A percentile compares a stretch with the other conserved stretches of the same genome.
Conservation (phyloP, 495 filamentous ascomycete species). For the Apiosordaria backusii region DNA sequence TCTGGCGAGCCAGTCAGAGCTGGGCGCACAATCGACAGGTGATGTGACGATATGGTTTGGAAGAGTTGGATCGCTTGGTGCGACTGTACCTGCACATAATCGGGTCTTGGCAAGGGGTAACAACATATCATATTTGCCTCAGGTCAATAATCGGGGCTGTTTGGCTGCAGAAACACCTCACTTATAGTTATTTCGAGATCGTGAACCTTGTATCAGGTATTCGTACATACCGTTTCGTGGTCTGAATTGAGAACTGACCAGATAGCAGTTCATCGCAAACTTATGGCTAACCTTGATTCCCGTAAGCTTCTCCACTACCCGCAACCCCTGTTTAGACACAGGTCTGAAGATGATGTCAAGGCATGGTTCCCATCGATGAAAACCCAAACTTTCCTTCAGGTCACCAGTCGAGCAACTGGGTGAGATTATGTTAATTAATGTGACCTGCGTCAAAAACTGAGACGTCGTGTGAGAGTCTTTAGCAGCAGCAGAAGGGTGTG, state of each 20-base stretch:
- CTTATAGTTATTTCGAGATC: no score
- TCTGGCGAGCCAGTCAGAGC: background rate
- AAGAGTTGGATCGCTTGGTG: background rate
- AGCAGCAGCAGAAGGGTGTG: background rate
- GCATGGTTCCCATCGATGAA: conserved; percentile 12
- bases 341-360: background rate
- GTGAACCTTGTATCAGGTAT: no score
- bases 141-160: background rate
- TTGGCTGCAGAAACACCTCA: background rate
- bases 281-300: background rate
- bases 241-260: background rate
- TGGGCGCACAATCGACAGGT: background rate
- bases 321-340: background rate
- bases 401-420: background rate
- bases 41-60: background rate
- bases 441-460: background rate
- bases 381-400: background rate
- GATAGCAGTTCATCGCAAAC: background rate
- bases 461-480: background rate
- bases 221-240: background rate
- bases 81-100: background rate
- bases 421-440: background rate
- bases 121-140: background rate
- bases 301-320: background rate
- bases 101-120: background rate